These are phyloP conservation scores for Albugo laibachii DNA, from an alignment of 352 stramenopile genomes.

Conservation along the genomic window DNA sequence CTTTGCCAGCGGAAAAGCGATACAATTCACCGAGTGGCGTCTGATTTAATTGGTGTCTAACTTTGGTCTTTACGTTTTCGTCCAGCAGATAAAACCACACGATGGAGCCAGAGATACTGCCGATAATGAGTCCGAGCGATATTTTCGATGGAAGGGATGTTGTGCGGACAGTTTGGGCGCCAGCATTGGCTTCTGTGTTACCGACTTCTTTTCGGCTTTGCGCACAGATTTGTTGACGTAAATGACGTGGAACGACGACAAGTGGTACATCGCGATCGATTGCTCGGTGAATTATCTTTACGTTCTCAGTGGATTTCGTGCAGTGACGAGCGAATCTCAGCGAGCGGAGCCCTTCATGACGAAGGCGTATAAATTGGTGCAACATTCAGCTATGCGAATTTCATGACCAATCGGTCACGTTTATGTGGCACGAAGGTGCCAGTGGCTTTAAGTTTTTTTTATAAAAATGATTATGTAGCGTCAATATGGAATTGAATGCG, in stretches of 20 bases:
- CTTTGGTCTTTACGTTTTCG: constrained; percentile 21
- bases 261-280: constrained; percentile 19
- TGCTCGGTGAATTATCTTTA: too few relatives aligned
- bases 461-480: too few relatives aligned
- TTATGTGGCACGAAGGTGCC: too few relatives aligned
- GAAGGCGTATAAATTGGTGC: too few relatives aligned
- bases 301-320: too few relatives aligned
- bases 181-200: constrained; percentile 5
- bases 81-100: constrained; percentile 60
- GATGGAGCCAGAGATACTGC: constrained; percentile 36
- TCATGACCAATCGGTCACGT: too few relatives aligned
- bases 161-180: constrained; percentile 33
- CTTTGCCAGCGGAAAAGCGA: constrained; percentile 24
- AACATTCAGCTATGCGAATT: too few relatives aligned
- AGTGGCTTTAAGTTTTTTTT: too few relatives aligned
- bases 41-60: constrained; percentile 22
- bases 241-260: constrained; percentile 30
- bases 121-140: constrained; percentile 36
- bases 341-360: too few relatives aligned
- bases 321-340: too few relatives aligned
- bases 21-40: constrained; percentile 54
- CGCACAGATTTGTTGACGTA: constrained; percentile 28
- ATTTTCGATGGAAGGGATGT: constrained; percentile 55
- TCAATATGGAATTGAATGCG: too few relatives aligned
- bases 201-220: constrained; percentile 15